Evolutionary conservation across 2,329 filamentous ascomycete species (phyloP), one percentile per base, ranked within the genome.

Genomic region (Drechslera avenae): DNA sequence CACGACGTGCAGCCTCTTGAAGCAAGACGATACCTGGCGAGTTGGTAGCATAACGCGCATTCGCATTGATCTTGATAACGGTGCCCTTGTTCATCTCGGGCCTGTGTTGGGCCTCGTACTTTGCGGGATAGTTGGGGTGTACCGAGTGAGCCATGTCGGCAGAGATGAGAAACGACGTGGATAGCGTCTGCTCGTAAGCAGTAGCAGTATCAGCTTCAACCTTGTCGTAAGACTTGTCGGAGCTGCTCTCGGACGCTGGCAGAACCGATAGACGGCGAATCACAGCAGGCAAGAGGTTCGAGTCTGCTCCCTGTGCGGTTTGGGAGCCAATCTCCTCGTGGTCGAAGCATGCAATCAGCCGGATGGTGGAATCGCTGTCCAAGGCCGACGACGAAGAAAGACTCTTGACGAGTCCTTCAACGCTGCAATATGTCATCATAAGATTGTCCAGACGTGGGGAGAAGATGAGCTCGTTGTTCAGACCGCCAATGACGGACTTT

Each of bases 101-200:
- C 60, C 90, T 85, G 77, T 99, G 94, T 64, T 90, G 89, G 30
- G 85, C 76, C 78, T 99, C 94, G 76, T 97, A 96, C 76, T 97
- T 97, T 63, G 78, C 85, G 4, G 86, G 82, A 73, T 97, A 99
- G 79, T 99, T 99, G 50, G 94, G 94, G 75, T 99, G 91, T 12
- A 99, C 87, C 4, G 89, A 89, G 78, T 99, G 94, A 1, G 94
- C 92, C 94, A 99, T 97, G 73, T 99, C 94, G 44, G 94, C 94
- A 5, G 91, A 96, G 57, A 99, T 82, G 52, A 99, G 85, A 82
- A 99, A 97, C 1, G 91, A 97, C 21, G 88, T 89, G 5, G 91
- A 84, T 44, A 96, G 82, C 1, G 90, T 94, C 79, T 97, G 93
- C 77, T 99, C 94, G 72, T 91, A 97, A 28, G 91, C 91, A 1